phyloP scores from a whole-genome alignment of 1,284 basidiomycete species.

The Amylostereum areolatum region DNA sequence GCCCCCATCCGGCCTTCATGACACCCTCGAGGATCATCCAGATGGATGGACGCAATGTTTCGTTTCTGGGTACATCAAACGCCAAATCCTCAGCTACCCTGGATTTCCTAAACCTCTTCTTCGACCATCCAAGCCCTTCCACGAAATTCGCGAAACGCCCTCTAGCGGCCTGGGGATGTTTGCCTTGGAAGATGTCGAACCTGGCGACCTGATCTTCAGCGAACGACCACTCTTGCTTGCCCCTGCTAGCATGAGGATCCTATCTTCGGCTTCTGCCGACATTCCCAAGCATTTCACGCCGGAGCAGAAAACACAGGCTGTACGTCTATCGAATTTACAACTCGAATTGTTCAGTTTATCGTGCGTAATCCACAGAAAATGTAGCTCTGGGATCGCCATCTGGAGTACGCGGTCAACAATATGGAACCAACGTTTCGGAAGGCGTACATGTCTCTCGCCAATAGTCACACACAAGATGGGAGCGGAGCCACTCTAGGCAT shows the following conservation, averaged over 20 bases:
- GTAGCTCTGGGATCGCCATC: too few species aligned
- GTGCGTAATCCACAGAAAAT: too few species aligned
- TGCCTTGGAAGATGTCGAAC: neutral
- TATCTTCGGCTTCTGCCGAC: too few species aligned
- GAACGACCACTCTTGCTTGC: neutral
- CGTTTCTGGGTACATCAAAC: neutral
- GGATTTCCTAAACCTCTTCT: neutral
- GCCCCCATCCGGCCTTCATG: too few species aligned
- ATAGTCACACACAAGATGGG: constrained; percentile 10
- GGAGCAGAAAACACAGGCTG: too few species aligned
- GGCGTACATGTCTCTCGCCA: constrained; percentile 14
- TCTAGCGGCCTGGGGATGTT: neutral
- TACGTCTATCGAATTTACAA: too few species aligned
- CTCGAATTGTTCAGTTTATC: too few species aligned
- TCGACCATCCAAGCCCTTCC: neutral
- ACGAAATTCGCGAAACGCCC: neutral
- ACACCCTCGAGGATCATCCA: too few species aligned
- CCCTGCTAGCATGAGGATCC: too few species aligned
- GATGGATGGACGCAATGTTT: neutral
- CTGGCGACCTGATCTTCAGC: neutral
- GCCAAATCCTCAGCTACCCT: neutral
- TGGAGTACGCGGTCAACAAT: too few species aligned
- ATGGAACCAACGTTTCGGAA: neutral
- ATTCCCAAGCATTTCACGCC: too few species aligned
- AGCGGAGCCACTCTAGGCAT: constrained; percentile 13